phyloP scores from a whole-genome alignment of 345 rosid genomes.

The Mercurialis annua region DNA sequence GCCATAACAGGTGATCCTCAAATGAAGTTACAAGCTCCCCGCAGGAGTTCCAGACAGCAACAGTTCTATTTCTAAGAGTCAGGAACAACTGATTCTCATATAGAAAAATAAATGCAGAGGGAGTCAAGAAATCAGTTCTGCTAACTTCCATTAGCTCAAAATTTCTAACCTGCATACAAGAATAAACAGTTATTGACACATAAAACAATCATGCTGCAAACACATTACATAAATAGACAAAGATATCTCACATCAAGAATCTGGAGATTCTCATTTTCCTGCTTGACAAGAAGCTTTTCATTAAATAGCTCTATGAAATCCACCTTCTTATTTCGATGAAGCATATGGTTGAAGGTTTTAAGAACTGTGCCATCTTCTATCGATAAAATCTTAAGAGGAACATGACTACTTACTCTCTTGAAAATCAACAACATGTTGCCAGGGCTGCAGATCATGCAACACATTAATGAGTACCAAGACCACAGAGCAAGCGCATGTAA shows the following conservation, averaged over 20 bases:
- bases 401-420: constrained; percentile 65
- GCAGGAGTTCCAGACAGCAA: constrained; percentile 87
- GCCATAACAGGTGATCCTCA: constrained; percentile 92
- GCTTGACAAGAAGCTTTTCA: constrained; percentile 97
- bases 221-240: no score
- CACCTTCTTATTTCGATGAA: constrained; percentile 91
- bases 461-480: no score
- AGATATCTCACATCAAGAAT: constrained; percentile 85
- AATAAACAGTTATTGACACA: no score
- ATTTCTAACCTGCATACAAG: constrained; percentile 73
- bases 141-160: constrained; percentile 70
- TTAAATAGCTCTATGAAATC: constrained; percentile 96
- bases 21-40: constrained; percentile 97
- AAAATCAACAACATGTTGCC: constrained; percentile 93
- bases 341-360: constrained; percentile 79
- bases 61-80: constrained; percentile 76
- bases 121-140: constrained; percentile 77
- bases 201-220: no score
- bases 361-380: constrained; percentile 97
- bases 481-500: constrained; percentile 9
- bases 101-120: constrained; percentile 86
- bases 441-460: constrained; percentile 49
- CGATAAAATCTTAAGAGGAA: constrained; percentile 78
- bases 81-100: constrained; percentile 92
- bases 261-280: constrained; percentile 94